Evolutionary conservation across 2,329 filamentous ascomycete genomes (phyloP).

Genomic region (Fusarium sterilihyphosum): DNA sequence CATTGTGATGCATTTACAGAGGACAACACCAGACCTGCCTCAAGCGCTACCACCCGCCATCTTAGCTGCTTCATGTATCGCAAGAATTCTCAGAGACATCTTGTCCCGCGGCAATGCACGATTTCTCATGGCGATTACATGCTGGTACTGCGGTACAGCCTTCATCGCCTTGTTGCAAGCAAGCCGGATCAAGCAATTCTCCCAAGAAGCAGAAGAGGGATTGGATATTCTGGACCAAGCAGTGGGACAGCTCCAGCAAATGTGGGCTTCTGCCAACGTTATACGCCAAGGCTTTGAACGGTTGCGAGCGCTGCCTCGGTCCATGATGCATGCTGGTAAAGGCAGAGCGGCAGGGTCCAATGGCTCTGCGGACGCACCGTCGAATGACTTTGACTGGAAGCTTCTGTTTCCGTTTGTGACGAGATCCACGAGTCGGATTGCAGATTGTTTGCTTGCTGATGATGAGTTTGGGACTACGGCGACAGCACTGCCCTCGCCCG

Average conservation of each 20-base stretch:
- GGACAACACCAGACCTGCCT: slow-evolving; percentile 49
- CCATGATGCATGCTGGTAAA: slow-evolving; percentile 17
- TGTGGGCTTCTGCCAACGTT: slow-evolving; percentile 39
- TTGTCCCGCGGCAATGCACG: slow-evolving; percentile 51
- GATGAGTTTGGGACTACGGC: slow-evolving; percentile 25
- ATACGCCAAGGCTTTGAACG: slow-evolving; percentile 37
- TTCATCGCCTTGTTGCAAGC: slow-evolving; percentile 54
- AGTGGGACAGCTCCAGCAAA: slow-evolving; percentile 30
- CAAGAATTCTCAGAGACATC: slow-evolving; percentile 47
- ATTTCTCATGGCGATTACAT: slow-evolving; percentile 55
- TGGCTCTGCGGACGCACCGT: not conserved
- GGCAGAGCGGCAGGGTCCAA: not conserved
- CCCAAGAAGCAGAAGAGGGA: slow-evolving; percentile 31
- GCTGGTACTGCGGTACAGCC: slow-evolving; percentile 55
- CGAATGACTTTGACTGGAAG: slow-evolving; percentile 25
- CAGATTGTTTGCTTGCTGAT: slow-evolving; percentile 27
- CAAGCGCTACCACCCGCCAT: slow-evolving; percentile 34
- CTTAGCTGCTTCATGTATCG: slow-evolving; percentile 33
- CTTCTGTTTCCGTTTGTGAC: slow-evolving; percentile 35
- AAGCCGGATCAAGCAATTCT: slow-evolving; percentile 29
- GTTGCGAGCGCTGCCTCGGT: slow-evolving; percentile 11
- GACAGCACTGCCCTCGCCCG: slow-evolving; percentile 20
- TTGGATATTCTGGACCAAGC: slow-evolving; percentile 33
- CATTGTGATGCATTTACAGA: slow-evolving; percentile 52
- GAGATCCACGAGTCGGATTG: slow-evolving; percentile 25